Evolutionary conservation across 2,329 filamentous ascomycete genomes (phyloP), one percentile per base, ranked within the genome.

Genomic region (Myriosclerotinia scirpicola): DNA sequence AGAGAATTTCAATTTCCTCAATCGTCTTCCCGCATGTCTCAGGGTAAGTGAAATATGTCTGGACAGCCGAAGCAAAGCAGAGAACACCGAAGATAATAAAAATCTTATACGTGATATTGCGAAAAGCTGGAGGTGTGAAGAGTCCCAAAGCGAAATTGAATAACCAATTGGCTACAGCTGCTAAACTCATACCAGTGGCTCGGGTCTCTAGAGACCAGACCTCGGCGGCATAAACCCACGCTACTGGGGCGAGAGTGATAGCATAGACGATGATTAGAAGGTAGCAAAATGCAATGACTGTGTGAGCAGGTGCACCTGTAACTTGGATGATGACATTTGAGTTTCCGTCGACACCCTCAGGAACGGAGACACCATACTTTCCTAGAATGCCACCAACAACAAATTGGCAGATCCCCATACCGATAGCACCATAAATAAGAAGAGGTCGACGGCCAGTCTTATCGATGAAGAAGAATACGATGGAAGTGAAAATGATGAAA

Each of bases 221-320:
- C 75, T 90, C 87, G 22, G 85, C 84, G 0, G 84, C 84, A 71
- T 90, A 90, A 53, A 89, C 82, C 86, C 87, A 89, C 64, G 82
- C 84, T 8, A 87, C 84, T 0, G 86, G 86, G 0, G 85, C 86
- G 20, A 87, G 81, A 0, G 86, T 88, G 30, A 87, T 79, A 2
- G 84, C 83, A 73, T 89, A 89, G 69, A 86, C 80, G 72, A 87
- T 81, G 73, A 88, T 85, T 67, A 89, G 81, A 22, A 89, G 80
- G 74, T 88, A 89, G 60, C 82, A 86, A 71, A 88, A 88, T 34
- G 85, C 84, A 69, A 90, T 89, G 64, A 90, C 84, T 1, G 83
- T 83, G 72, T 88, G 82, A n/a, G 87, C 84, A 14, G 84, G 80
- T 0, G 79, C 67, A 30, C 83, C 85, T 0, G 73, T 77, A 4